Base-by-base conservation (phyloP, 2,329 filamentous ascomycete species). In the Trichothecium sympodiale region DNA sequence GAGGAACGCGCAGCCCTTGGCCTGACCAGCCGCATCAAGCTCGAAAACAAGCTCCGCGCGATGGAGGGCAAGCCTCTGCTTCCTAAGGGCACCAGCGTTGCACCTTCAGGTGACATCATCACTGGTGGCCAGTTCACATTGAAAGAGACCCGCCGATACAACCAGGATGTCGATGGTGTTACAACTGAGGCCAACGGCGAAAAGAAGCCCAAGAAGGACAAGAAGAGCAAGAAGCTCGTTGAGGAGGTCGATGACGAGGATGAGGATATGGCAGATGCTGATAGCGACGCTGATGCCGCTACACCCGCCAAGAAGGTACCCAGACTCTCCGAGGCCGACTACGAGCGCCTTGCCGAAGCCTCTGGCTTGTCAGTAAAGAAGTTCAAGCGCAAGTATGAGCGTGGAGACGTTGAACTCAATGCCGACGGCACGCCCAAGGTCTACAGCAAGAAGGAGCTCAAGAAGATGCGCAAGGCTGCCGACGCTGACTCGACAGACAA, bases 81-180 rank as follows among this genome's bases (percentile, higher is more conserved):
- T 47, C 75, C 83, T 44, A 80, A 82, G 59, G 82, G 83, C 45
- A 71, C 82, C 42, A 73, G 75, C 40, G 81, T 89, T 45, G 83
- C 72, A 18, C 84, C 84, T 37, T 81, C 83, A 48, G 83, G 83
- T 41, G 73, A 79, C 45, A 56, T 64, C 28, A 61, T 65, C 29
- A 63, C 71, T 20, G 74, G 79, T 38, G 77, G 79, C 49, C 94
- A 94, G 62, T 93, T 85, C 72, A 83, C 88, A 44, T 71, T 98
- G 52, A 94, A 93, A 65, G 86, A 95, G 60, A 83, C 83, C 9
- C 75, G 85, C 55, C 91, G 89, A 62, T 98, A 98, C 71, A 96
- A 96, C 60, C 72, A 77, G 33, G 88, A 96, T 54, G 91, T 86
- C 36, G 91, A 98, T 60, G 89, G 87, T 43, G 65, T 95, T 34